Conservation (phyloP, 345 rosid species). For the Firmiana major region DNA sequence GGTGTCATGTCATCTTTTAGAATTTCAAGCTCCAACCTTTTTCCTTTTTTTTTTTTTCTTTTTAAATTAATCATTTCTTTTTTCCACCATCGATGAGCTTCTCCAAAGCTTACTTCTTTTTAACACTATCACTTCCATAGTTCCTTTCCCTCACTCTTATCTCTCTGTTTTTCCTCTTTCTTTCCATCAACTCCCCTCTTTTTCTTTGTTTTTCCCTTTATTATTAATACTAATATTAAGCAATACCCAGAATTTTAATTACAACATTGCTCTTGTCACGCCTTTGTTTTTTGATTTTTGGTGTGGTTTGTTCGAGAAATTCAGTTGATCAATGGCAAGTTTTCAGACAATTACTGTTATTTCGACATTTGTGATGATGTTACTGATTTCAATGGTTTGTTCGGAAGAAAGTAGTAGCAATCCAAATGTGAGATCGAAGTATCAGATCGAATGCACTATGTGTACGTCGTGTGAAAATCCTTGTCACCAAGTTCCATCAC, state of each 20-base stretch:
- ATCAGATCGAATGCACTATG: constrained; percentile 82
- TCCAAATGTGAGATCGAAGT: constrained; percentile 22
- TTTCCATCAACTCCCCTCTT: constrained; percentile 16
- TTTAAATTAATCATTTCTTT: not conserved
- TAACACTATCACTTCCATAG: constrained; percentile 3
- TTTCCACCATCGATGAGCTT: not conserved
- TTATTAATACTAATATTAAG: not conserved
- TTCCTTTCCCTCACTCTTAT: constrained; percentile 33
- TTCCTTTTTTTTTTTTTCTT: not conserved
- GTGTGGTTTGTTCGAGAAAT: not conserved
- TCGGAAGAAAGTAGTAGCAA: constrained; percentile 1
- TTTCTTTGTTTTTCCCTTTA: not conserved
- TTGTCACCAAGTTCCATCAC: constrained; percentile 40
- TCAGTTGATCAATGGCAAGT: constrained; percentile 22
- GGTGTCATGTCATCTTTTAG: constrained; percentile 26
- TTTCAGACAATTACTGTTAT: constrained; percentile 12
- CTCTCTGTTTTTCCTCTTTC: not conserved
- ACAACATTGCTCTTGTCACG: not conserved
- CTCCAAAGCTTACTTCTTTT: not conserved
- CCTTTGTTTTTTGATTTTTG: not conserved
- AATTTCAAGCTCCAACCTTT: constrained; percentile 5
- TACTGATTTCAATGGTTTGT: constrained; percentile 21
- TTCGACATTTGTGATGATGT: constrained; percentile 20
- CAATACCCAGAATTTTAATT: constrained; percentile 5
- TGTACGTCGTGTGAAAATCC: constrained; percentile 78